Percentiles rank a stretch among this genome's conserved stretches.
Conservation (phyloP, 2,329 filamentous ascomycete genomes). For the Fusarium hainanense region DNA sequence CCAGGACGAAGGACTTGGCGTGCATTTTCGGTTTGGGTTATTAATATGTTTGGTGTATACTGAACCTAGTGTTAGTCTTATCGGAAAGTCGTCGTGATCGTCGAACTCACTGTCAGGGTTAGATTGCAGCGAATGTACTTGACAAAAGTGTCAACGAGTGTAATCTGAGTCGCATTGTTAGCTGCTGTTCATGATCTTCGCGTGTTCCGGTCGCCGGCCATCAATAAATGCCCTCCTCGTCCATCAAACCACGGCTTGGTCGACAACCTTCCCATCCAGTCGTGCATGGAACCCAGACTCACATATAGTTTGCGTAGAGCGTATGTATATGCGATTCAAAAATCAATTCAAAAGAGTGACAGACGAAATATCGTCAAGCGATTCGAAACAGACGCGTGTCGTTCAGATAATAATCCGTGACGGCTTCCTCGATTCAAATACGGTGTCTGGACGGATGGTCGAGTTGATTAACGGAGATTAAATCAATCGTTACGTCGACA, state of each 20-base stretch:
- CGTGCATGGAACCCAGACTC: constrained; percentile 22
- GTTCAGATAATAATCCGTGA: constrained; percentile 45
- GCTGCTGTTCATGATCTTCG: background rate
- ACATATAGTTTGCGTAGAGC: constrained; percentile 48
- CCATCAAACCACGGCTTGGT: background rate
- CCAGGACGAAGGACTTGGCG: constrained; percentile 58
- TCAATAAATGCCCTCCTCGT: background rate
- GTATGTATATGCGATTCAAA: constrained; percentile 46
- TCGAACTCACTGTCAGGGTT: constrained; percentile 59
- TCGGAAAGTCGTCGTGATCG: background rate
- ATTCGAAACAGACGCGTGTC: constrained; percentile 46
- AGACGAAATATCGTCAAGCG: constrained; percentile 59
- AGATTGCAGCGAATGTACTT: constrained; percentile 68
- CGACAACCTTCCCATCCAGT: background rate
- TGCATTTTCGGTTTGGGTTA: constrained; percentile 55
- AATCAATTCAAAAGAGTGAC: constrained; percentile 58
- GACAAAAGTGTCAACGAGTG: constrained; percentile 66
- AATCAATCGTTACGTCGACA: constrained; percentile 49
- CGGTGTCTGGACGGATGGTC: constrained; percentile 30
- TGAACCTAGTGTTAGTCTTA: constrained; percentile 21
- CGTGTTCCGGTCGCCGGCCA: background rate
- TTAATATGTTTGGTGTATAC: constrained; percentile 43
- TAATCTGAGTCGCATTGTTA: constrained; percentile 45
- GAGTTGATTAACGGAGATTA: constrained; percentile 37
- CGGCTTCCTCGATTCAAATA: constrained; percentile 23